phyloP scores from a whole-genome alignment of 257 asterid species.

The Anisodus acutangulus region DNA sequence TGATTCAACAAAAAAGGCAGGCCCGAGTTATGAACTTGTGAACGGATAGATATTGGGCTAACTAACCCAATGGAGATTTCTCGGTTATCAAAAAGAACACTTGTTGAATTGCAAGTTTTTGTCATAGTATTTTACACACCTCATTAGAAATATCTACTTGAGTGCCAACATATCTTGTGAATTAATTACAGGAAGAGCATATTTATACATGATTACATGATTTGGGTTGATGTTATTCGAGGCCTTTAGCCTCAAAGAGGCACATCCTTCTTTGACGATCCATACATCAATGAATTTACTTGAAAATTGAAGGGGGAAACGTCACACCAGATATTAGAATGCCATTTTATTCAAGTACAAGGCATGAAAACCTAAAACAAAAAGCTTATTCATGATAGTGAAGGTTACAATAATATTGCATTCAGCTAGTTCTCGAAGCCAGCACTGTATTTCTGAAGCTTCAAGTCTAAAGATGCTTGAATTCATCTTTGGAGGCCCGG shows the following conservation, averaged over 20 bases:
- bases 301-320: background rate
- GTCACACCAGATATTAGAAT: slow-evolving; percentile 11
- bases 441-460: slow-evolving; percentile 14
- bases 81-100: background rate
- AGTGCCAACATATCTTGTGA: slow-evolving; percentile 1
- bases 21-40: background rate
- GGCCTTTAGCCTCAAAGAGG: slow-evolving; percentile 5
- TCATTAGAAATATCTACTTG: background rate
- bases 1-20: slow-evolving; percentile 19
- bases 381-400: background rate
- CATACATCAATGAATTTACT: background rate
- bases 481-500: background rate
- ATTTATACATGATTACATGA: background rate
- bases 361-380: slow-evolving; percentile 25
- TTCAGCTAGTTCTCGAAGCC: slow-evolving; percentile 8
- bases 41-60: background rate
- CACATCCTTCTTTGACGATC: background rate
- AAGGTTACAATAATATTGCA: background rate
- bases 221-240: background rate
- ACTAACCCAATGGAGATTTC: background rate
- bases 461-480: slow-evolving; percentile 10
- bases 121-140: background rate
- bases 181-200: background rate
- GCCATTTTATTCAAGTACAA: background rate
- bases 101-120: background rate